Conservation (phyloP, 1,284 basidiomycete genomes). For the Schizopora paradoxa region DNA sequence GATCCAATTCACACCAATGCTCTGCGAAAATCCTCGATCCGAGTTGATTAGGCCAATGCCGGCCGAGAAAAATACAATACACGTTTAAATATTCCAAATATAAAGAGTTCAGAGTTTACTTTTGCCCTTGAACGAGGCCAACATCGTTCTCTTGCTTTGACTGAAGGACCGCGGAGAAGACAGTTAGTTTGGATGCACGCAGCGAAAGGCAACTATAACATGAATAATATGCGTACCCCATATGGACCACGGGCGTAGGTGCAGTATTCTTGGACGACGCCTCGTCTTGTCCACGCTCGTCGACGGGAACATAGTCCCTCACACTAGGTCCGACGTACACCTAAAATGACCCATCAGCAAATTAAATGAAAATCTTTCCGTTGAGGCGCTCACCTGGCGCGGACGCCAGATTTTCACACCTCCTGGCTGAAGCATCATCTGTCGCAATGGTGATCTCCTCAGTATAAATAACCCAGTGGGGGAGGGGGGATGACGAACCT, state of each 20-base stretch:
- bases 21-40: slow-evolving; percentile 3
- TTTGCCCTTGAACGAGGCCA: slow-evolving; percentile 67
- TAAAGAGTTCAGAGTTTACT: slow-evolving; percentile 39
- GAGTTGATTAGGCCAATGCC: slow-evolving; percentile 1
- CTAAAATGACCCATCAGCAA: slow-evolving; percentile 29
- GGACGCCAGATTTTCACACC: slow-evolving; percentile 91
- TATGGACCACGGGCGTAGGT: slow-evolving; percentile 67
- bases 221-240: no score
- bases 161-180: slow-evolving; percentile 33
- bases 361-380: background rate
- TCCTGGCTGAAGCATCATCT: slow-evolving; percentile 85
- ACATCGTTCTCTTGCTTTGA: slow-evolving; percentile 70
- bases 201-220: no score
- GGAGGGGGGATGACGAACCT: slow-evolving; percentile 36
- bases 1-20: no score
- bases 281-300: slow-evolving; percentile 50
- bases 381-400: slow-evolving; percentile 56
- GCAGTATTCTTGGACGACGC: slow-evolving; percentile 43
- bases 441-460: slow-evolving; percentile 13
- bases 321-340: slow-evolving; percentile 71
- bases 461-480: background rate
- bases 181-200: background rate
- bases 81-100: background rate
- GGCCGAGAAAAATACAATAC: slow-evolving; percentile 2
- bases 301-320: slow-evolving; percentile 67